Evolutionary conservation across 139 green algal genomes (phyloP), one percentile per base, ranked within the genome.

Genomic region (Volvox africanus): DNA sequence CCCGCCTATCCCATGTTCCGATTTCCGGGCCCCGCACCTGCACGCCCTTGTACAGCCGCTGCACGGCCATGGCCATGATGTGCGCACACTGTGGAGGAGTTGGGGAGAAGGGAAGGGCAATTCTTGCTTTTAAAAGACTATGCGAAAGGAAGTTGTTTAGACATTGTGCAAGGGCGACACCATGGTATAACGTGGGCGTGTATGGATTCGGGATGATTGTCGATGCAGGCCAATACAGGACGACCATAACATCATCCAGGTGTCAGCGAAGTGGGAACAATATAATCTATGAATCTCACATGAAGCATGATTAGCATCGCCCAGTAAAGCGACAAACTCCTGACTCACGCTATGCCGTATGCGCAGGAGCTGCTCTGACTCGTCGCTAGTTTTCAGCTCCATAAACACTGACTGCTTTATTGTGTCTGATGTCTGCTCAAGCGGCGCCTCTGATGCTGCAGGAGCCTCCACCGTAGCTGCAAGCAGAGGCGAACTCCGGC

Each of bases 1-100:
- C 44, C 44, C 44, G 5, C 44, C 44, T 5, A 14, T 9, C 44
- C 44, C 44, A 9, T 9, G 44, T 55, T 55, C 44, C 44, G 44
- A 55, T 55, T 55, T 55, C 44, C 9, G 44, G 44, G 44, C 86
- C 86, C 78, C 36, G 78, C 50, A 90, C 86, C 86, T 90, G 86
- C 44, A 97, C 96, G 17, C 96, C 93, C 50, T 97, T 97, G 94
- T 96, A 97, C 28, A 99, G 92, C 69, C 96, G 97, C 95, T 99
- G 98, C 80, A 99, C 97, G 14, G 98, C 98, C 98, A 99, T 99
- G 18, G 98, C 98, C 96, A 99, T 99, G 55, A 99, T 97, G 93
- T 99, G 98, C 19, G 98, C 97, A 89, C 96, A 98, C 96, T 98
- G 93, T 91, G 94, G 12, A 30, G n/a, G n/a, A 33, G n/a, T n/a